phyloP scores from a whole-genome alignment of 805 yeast species.

The Torulaspora gathmanii region DNA sequence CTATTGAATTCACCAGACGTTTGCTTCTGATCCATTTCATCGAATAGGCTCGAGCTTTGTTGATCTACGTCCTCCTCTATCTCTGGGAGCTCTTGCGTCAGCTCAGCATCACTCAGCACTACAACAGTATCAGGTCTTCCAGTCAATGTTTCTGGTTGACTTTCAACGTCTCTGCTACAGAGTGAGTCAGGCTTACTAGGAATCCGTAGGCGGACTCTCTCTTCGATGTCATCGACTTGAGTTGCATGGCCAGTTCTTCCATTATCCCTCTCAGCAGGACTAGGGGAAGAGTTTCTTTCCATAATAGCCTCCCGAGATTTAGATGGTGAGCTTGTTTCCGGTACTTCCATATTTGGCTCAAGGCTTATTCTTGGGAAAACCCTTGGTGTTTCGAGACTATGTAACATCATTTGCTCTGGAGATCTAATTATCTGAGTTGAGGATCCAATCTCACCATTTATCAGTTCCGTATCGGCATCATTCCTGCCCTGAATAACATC shows the following conservation, averaged over 20 bases:
- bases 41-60: neutral
- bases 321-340: constrained; percentile 24
- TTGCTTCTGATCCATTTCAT: neutral
- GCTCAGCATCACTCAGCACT: constrained; percentile 25
- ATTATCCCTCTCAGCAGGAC: neutral
- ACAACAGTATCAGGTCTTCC: constrained; percentile 6
- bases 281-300: constrained; percentile 6
- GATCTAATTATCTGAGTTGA: constrained; percentile 14
- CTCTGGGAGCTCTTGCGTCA: constrained; percentile 33
- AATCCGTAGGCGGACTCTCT: constrained; percentile 15
- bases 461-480: neutral
- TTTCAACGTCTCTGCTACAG: constrained; percentile 1
- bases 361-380: constrained; percentile 2
- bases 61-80: constrained; percentile 20
- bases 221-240: constrained; percentile 8
- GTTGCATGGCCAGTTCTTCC: neutral
- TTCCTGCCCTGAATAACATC: neutral
- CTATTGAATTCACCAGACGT: neutral
- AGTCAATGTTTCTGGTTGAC: neutral
- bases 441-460: neutral
- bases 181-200: constrained; percentile 15
- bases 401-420: constrained; percentile 9
- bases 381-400: constrained; percentile 5
- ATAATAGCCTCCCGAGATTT: constrained; percentile 8
- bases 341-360: constrained; percentile 18